Evolutionary conservation across 1,284 basidiomycete genomes (phyloP), one percentile per base, ranked within the genome.

Genomic region (Bjerkandera adusta): DNA sequence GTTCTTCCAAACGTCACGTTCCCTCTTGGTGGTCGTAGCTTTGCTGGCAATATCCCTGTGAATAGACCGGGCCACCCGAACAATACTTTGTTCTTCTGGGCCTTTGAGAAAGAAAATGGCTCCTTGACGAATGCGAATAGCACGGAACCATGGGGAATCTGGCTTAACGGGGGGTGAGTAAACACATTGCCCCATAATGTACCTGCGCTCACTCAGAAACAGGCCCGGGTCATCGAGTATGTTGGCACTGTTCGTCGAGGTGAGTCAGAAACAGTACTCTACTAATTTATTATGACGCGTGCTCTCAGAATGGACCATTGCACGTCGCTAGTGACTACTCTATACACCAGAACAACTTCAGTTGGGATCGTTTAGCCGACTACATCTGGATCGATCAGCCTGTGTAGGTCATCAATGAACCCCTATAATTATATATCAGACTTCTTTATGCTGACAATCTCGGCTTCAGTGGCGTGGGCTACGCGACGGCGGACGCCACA

Each of bases 301-400:
- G 25, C 21, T 25, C n/a, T 25, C 3, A 86, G 82, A 86, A 86
- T 54, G 85, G 85, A 5, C 85, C 85, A 2, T 75, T 87, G 39
- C 71, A 71, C 4, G 68, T 87, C 35, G 66, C 72, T 10, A 59
- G 59, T 37, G 63, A 83, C 52, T 77, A 77, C 49, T 71, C 68
- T 10, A 60, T 76, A 3, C 68, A 65, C 24, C 57, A 69, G 11
- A 85, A 86, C 51, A 60, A 70, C 6, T 71, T 75, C 59, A 74
- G 76, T 55, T 86, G 83, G 79, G 64, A 77, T 53, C 72, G 66
- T 32, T 59, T 84, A 16, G 76, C 80, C 1, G 85, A 89, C 64
- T 79, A 75, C 52, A 70, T 88, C 43, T 88, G 82, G 81, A 67
- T 88, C 36, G 86, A 87, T 58, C 83, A 87, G 51, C 86, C 85